phyloP scores from a whole-genome alignment of 768 basidiomycete genomes.

The Podaxis sp. region DNA sequence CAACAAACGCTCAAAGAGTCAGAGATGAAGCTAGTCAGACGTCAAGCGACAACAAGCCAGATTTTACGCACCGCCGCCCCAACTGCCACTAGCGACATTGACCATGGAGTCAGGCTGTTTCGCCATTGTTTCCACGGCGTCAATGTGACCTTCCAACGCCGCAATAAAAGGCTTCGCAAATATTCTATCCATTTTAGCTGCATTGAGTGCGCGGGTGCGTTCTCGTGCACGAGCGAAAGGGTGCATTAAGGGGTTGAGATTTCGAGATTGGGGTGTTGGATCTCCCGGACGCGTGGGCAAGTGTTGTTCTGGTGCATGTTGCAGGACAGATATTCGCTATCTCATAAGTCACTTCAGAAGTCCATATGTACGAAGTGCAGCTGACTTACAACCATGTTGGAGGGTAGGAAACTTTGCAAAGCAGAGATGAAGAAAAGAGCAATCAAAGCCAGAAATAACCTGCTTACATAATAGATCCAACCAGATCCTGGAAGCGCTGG shows the following conservation, averaged over 20 bases:
- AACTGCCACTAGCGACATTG: conserved; percentile 86
- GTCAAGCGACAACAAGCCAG: neutral
- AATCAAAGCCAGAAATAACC: conserved; percentile 9
- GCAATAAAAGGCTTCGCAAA: conserved; percentile 97
- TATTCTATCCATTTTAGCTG: conserved; percentile 95
- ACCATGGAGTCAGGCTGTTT: conserved; percentile 72
- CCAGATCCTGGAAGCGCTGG: too few species aligned
- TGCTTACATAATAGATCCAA: conserved; percentile 1
- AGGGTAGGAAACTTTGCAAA: neutral
- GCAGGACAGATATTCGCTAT: conserved; percentile 84
- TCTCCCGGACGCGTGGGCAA: conserved; percentile 76
- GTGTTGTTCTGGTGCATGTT: conserved; percentile 77
- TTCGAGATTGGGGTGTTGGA: conserved; percentile 84
- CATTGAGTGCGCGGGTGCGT: conserved; percentile 90
- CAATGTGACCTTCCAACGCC: conserved; percentile 87
- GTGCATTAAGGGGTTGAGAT: conserved; percentile 93
- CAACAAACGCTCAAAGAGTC: neutral
- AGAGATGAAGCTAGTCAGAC: neutral
- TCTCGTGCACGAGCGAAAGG: conserved; percentile 93
- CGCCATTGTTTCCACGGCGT: conserved; percentile 86
- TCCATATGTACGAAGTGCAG: neutral
- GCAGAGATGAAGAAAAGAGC: conserved; percentile 12
- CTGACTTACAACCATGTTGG: conserved; percentile 25
- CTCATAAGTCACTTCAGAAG: neutral
- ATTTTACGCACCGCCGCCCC: conserved; percentile 82